A percentile compares a stretch with the other conserved stretches of the same genome.
phyloP scores from a whole-genome alignment of 164 flowering plant genomes.

The Annona cherimola region DNA sequence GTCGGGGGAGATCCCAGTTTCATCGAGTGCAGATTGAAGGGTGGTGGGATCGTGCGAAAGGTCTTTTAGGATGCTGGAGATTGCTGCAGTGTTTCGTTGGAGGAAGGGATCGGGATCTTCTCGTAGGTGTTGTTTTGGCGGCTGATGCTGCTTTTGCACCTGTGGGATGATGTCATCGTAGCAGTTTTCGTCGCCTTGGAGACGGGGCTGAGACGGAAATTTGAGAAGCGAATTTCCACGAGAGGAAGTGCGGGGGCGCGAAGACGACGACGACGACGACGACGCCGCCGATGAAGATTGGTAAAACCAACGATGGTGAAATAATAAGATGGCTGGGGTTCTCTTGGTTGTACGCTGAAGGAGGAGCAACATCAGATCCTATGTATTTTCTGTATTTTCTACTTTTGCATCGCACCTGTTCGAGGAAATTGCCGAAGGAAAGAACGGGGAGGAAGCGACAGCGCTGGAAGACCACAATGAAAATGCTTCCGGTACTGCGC shows the following conservation, averaged over 20 bases:
- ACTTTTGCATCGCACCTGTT: no score
- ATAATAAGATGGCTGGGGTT: not conserved
- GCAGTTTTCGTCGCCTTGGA: not conserved
- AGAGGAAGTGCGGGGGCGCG: no score
- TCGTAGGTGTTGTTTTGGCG: not conserved
- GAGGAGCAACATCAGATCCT: not conserved
- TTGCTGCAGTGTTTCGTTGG: not conserved
- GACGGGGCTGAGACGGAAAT: not conserved
- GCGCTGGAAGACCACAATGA: no score
- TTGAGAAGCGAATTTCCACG: conserved; percentile 10
- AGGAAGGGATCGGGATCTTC: not conserved
- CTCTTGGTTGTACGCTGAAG: not conserved
- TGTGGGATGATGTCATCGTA: not conserved
- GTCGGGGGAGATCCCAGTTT: conserved; percentile 35
- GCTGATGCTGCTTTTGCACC: not conserved
- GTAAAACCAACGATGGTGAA: not conserved
- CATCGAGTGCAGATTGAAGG: conserved; percentile 29
- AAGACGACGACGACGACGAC: not conserved
- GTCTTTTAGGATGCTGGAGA: conserved; percentile 4
- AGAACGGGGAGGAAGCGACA: no score
- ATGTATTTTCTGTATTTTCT: no score
- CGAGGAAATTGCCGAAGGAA: no score
- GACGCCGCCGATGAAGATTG: not conserved
- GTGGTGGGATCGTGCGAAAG: not conserved
- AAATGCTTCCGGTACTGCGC: no score